Percentiles rank a stretch among this genome's conserved stretches.
Conservation (phyloP, 208 protist genomes). For the Lotmaria passim region DNA sequence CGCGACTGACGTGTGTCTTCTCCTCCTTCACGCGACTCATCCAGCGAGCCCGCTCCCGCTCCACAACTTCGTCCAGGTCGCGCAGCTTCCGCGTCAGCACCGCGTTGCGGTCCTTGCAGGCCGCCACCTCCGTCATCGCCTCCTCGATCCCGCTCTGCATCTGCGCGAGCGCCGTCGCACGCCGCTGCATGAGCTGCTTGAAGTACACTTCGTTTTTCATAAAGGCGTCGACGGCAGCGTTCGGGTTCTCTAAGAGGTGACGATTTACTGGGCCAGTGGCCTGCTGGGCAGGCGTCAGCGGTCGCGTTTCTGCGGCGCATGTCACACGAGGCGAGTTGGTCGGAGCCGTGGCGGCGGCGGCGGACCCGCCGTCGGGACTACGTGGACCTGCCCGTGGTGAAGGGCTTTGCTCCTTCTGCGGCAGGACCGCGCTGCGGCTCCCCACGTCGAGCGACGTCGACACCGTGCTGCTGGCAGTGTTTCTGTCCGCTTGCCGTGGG, state of each 20-base stretch:
- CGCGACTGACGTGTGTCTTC: constrained; percentile 55
- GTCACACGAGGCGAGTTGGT: background rate
- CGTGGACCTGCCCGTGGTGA: constrained; percentile 8
- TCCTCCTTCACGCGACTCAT: constrained; percentile 74
- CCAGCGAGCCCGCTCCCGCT: constrained; percentile 69
- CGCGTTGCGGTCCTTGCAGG: constrained; percentile 72
- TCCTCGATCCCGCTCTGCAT: constrained; percentile 72
- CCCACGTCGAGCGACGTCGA: constrained; percentile 20
- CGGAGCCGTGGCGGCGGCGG: constrained; percentile 1
- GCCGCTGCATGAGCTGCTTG: constrained; percentile 77
- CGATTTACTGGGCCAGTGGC: constrained; percentile 27
- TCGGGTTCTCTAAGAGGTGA: constrained; percentile 55
- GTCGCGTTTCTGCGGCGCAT: background rate
- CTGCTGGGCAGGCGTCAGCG: constrained; percentile 34
- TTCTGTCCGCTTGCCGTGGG: background rate
- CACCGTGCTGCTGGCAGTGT: background rate
- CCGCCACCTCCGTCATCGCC: constrained; percentile 56
- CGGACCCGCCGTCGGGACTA: constrained; percentile 1
- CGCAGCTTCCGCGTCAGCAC: constrained; percentile 61
- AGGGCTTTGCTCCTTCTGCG: constrained; percentile 13
- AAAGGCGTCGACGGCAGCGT: constrained; percentile 70
- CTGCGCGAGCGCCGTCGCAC: constrained; percentile 58
- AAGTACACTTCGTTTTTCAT: constrained; percentile 89
- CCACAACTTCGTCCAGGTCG: constrained; percentile 70
- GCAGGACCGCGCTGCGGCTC: constrained; percentile 1